These are phyloP conservation scores for Fusarium setosum DNA, from an alignment of 2,329 filamentous ascomycete genomes.

Conservation along the genomic window DNA sequence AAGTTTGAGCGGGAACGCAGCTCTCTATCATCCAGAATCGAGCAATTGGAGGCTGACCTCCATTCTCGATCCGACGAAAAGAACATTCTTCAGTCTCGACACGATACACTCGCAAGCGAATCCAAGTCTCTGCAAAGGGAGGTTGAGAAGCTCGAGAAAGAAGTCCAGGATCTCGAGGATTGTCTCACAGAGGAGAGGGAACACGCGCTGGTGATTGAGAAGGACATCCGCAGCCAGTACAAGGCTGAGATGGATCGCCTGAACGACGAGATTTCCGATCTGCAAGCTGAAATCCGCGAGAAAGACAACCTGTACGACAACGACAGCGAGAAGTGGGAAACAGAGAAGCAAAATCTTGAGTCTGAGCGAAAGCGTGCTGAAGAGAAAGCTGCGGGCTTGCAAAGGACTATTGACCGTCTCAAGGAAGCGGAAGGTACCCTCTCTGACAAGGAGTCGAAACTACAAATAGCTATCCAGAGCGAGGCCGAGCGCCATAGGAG, in stretches of 20 bases:
- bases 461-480: slow-evolving; percentile 76
- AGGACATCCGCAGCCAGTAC: slow-evolving; percentile 62
- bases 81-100: slow-evolving; percentile 74
- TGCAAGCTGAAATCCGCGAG: slow-evolving; percentile 74
- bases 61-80: slow-evolving; percentile 72
- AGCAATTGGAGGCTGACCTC: slow-evolving; percentile 69
- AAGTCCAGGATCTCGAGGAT: slow-evolving; percentile 60
- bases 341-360: slow-evolving; percentile 70
- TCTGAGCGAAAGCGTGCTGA: slow-evolving; percentile 74
- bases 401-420: slow-evolving; percentile 77
- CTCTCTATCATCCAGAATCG: slow-evolving; percentile 61
- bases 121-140: slow-evolving; percentile 75
- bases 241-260: slow-evolving; percentile 61
- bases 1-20: slow-evolving; percentile 44
- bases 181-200: slow-evolving; percentile 66
- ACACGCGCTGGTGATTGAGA: slow-evolving; percentile 69
- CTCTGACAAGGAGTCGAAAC: slow-evolving; percentile 73
- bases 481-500: slow-evolving; percentile 78
- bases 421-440: slow-evolving; percentile 75
- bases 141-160: slow-evolving; percentile 61
- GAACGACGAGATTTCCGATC: slow-evolving; percentile 68
- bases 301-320: slow-evolving; percentile 78
- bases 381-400: slow-evolving; percentile 74
- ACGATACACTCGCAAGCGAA: slow-evolving; percentile 75
- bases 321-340: slow-evolving; percentile 79